These are phyloP conservation scores for Chlorella sp. DNA, from an alignment of 139 green algal genomes.

Conservation along the genomic window DNA sequence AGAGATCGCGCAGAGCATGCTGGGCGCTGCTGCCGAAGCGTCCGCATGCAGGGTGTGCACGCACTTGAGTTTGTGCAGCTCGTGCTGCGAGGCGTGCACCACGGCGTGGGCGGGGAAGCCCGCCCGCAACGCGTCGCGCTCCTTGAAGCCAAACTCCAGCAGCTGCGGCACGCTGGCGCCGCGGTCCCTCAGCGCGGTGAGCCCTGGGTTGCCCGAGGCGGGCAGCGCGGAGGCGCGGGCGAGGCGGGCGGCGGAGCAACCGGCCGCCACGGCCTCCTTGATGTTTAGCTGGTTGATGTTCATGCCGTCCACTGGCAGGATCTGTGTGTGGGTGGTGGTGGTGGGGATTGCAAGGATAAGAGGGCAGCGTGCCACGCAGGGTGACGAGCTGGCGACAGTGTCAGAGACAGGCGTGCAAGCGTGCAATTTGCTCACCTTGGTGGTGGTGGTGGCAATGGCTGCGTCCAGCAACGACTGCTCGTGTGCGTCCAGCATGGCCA, in stretches of 20 bases:
- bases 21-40: background rate
- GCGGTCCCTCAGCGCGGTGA: background rate
- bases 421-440: too few relatives aligned
- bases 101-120: background rate
- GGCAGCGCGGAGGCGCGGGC: too few relatives aligned
- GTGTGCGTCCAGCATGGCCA: conserved; percentile 4
- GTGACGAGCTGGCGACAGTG: background rate
- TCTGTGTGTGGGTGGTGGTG: background rate
- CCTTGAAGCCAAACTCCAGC: background rate
- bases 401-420: too few relatives aligned
- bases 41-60: background rate
- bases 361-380: background rate
- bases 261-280: background rate
- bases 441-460: conserved; percentile 18
- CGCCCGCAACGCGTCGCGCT: background rate
- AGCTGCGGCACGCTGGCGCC: background rate
- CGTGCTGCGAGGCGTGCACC: background rate
- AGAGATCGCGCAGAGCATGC: background rate
- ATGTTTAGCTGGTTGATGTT: conserved; percentile 4
- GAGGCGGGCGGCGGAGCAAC: background rate
- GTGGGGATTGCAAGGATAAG: background rate
- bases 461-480: conserved; percentile 16
- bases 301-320: background rate
- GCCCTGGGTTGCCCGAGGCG: background rate
- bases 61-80: background rate